Evolutionary conservation across 2,329 filamentous ascomycete genomes (phyloP), one percentile per base, ranked within the genome.

Genomic region (Fusarium nurragi): DNA sequence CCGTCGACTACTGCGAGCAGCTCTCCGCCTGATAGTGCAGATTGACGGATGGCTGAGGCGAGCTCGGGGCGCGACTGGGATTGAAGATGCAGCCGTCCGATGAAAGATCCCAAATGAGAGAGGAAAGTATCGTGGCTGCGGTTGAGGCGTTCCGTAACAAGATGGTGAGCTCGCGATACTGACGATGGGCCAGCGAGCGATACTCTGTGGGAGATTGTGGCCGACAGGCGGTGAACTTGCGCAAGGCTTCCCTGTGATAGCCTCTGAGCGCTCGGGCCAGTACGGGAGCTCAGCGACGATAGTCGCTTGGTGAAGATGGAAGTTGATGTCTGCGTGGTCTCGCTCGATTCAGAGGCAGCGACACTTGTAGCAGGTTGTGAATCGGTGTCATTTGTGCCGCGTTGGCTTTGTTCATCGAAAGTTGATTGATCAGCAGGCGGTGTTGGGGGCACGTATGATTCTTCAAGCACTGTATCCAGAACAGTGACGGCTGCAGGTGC

Each of bases 91-190:
- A 97, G 84, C 34, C 88, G 84, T 16, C 95, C 95, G 74, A 98
- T 94, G 75, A 98, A 97, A 6, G 93, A 96, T 47, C 92, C 94
- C 48, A 99, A 86, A 73, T 94, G 91, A 8, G 94, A 95, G 50
- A 99, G 81, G 73, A 98, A 97, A 9, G 87, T 87, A 78, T 98
- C 94, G 78, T 97, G 93, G 47, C 89, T 91, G 46, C 86, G 83
- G 71, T 88, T 90, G 45, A 98, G 85, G 68, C 89, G 89, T 75
- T 94, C 91, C 3, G 94, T 97, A 30, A 95, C 92, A 59, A 97
- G 83, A 71, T 91, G 90, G 60, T 88, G 86, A 63, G 88, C 86
- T 63, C 85, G 84, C 30, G 84, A 84, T 32, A 84, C 80, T 37
- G 87, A 83, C 40, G 89, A 87, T 26, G 88, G 87, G 28, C 88